Conservation (phyloP, 352 stramenopile species). For the Pilasporangium apinafurcum region DNA sequence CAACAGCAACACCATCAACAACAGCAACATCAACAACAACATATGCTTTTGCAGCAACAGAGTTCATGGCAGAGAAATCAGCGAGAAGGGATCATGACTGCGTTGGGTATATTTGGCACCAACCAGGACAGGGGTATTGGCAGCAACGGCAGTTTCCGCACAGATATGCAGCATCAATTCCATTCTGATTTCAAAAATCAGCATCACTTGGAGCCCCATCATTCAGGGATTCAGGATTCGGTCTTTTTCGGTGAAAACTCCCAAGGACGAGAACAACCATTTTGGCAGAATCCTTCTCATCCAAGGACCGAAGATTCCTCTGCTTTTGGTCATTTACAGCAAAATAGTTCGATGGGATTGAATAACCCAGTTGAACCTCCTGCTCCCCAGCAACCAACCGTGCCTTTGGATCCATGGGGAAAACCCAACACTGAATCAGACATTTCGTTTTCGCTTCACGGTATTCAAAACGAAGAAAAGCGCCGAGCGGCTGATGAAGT, state of each 20-base stretch:
- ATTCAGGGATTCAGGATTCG: constrained; percentile 12
- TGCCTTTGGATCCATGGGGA: constrained; percentile 24
- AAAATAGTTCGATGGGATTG: no score
- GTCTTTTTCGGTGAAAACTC: constrained; percentile 21
- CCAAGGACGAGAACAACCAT: constrained; percentile 8
- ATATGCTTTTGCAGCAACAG: constrained; percentile 70
- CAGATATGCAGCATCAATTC: constrained; percentile 38
- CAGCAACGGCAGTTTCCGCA: constrained; percentile 21
- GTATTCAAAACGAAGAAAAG: constrained; percentile 45
- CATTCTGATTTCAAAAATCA: constrained; percentile 41
- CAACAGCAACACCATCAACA: constrained; percentile 42
- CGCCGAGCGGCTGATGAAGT: constrained; percentile 15
- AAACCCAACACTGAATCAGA: constrained; percentile 11
- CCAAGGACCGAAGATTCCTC: no score
- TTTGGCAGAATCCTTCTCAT: constrained; percentile 5
- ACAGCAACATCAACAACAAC: constrained; percentile 59
- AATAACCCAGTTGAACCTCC: constrained; percentile 5
- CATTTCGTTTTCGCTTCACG: constrained; percentile 19
- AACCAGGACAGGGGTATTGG: constrained; percentile 15
- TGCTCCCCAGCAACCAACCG: constrained; percentile 8
- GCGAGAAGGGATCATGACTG: constrained; percentile 74
- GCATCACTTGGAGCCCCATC: constrained; percentile 19
- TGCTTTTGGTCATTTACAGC: no score
- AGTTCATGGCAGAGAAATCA: constrained; percentile 71
- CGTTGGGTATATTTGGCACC: constrained; percentile 58